Base-by-base conservation (phyloP, 345 rosid species). In the Viola odorata region DNA sequence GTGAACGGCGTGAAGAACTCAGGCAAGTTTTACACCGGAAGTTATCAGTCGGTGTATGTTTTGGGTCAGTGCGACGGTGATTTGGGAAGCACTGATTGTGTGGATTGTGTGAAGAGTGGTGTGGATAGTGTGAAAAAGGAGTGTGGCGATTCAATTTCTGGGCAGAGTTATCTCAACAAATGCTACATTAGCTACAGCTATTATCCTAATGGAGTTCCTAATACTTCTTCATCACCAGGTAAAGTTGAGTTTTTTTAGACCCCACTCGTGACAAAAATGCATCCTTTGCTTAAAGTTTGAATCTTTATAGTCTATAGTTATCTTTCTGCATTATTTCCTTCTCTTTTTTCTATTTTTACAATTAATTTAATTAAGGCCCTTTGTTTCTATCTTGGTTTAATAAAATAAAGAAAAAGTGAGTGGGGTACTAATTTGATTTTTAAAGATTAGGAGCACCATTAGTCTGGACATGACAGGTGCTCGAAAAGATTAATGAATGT, bases 51-150 rank as follows among this genome's bases (percentile, higher is more conserved):
- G 1, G 66, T 77, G 38, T 77, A 58, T 42, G 85, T 83, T 64
- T 64, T 92, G 75, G 95, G 88, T 6, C 96, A 92, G 80, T 92
- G 98, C 41, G 96, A 92, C 65, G 94, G 94, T 57, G 91, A 87
- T 76, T 69, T 83, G 69, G 80, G 76, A 14, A 69, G 70, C 37
- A 72, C 69, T 13, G 89, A 85, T 57, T 92, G 97, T 55, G 78
- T 80, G 4, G 72, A 72, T 45, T 92, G 98, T 51, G 81, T 78
- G 66, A 81, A 84, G 69, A 75, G 65, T 12, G 96, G 82, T 2
- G 74, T 81, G 41, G 79, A 83, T 44, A 81, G 61, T 52, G 84
- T 77, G 0, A 78, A 84, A 55, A 61, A 42, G 41, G 81, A 80
- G 59, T 89, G 98, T 64, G 90, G 88, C 1, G 78, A 73, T 45